Evolutionary conservation across 208 protist genomes (phyloP).

Genomic region (Crithidia fasciculata): DNA sequence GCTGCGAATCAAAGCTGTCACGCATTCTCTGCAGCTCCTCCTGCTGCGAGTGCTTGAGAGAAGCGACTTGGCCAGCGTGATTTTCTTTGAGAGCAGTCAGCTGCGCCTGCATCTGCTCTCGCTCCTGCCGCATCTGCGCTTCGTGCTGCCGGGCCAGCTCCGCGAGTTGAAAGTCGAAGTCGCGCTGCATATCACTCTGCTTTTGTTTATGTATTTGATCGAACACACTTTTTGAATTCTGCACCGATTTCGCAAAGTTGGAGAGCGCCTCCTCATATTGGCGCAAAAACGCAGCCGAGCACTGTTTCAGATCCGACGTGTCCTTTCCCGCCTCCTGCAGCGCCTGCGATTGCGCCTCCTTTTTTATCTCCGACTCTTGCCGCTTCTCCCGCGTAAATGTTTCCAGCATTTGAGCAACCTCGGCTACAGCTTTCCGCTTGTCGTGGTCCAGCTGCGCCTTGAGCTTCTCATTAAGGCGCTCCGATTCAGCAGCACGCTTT

Average conservation of each 20-base stretch:
- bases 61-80: constrained; percentile 18
- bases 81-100: constrained; percentile 21
- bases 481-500: constrained; percentile 24
- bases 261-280: constrained; percentile 35
- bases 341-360: constrained; percentile 39
- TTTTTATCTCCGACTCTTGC: constrained; percentile 42
- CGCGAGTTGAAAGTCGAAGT: constrained; percentile 26
- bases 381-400: constrained; percentile 39
- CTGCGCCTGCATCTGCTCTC: constrained; percentile 18
- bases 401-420: constrained; percentile 42
- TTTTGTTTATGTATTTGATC: constrained; percentile 21
- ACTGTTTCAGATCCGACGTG: constrained; percentile 28
- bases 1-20: constrained; percentile 23
- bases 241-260: constrained; percentile 29
- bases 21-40: constrained; percentile 29
- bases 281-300: constrained; percentile 21
- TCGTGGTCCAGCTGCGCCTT: constrained; percentile 46
- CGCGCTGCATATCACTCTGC: constrained; percentile 32
- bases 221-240: constrained; percentile 34
- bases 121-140: constrained; percentile 27
- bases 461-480: constrained; percentile 32
- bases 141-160: constrained; percentile 25
- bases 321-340: constrained; percentile 28
- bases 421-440: constrained; percentile 44
- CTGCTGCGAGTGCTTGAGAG: constrained; percentile 20